phyloP scores from a whole-genome alignment of 1,139 yeast species.

The Nematodospora anomalae region DNA sequence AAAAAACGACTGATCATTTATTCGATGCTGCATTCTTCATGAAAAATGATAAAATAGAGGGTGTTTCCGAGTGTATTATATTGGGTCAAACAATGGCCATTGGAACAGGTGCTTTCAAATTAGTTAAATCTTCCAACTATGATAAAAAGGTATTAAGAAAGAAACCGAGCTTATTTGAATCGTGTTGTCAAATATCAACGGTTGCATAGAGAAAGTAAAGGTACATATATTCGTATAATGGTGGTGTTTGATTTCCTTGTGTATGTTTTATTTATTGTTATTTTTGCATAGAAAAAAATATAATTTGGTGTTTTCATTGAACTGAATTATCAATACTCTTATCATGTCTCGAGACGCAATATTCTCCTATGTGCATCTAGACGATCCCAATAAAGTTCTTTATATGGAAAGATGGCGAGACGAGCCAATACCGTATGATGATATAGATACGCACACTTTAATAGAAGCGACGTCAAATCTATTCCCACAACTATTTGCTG shows the following conservation, averaged over 20 bases:
- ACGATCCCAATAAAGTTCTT: constrained; percentile 40
- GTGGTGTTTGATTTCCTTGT: neutral
- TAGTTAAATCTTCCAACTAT: constrained; percentile 60
- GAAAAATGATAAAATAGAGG: constrained; percentile 95
- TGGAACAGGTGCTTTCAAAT: constrained; percentile 95
- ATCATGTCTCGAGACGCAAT: constrained; percentile 28
- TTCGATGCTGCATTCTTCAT: constrained; percentile 98
- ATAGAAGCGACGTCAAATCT: constrained; percentile 37
- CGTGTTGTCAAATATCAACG: constrained; percentile 31
- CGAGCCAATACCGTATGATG: constrained; percentile 43
- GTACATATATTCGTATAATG: too few relatives aligned
- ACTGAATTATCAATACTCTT: neutral
- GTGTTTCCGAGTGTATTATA: constrained; percentile 97
- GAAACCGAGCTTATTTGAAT: constrained; percentile 64
- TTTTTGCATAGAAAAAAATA: neutral
- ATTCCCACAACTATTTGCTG: constrained; percentile 39
- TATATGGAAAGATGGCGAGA: constrained; percentile 47
- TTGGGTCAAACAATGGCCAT: constrained; percentile 96
- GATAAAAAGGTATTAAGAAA: constrained; percentile 44
- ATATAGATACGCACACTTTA: constrained; percentile 40
- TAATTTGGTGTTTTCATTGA: neutral
- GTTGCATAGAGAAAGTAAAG: neutral
- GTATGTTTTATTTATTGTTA: too few relatives aligned
- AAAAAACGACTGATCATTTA: constrained; percentile 96
- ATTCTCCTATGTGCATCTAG: constrained; percentile 39